Conservation (phyloP, 73 alveolate species). For the Tetrahymena borealis region DNA sequence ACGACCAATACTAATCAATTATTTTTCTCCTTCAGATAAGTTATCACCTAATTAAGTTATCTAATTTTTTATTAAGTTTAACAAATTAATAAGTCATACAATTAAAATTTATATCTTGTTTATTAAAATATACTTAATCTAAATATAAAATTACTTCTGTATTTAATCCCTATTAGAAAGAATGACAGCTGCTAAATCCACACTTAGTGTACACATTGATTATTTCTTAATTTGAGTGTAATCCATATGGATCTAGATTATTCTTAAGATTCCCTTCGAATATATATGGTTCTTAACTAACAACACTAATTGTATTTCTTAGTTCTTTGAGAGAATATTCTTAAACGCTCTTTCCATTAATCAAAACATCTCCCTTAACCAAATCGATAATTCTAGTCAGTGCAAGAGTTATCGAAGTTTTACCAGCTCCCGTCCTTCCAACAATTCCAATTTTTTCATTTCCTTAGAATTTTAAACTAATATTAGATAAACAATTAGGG, state of each 20-base stretch:
- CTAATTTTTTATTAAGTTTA: neutral
- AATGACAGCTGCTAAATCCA: neutral
- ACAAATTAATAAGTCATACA: neutral
- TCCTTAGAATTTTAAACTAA: neutral
- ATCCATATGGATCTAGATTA: slow-evolving; percentile 77
- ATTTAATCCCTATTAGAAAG: neutral
- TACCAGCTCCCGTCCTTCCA: slow-evolving; percentile 94
- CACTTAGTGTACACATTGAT: neutral
- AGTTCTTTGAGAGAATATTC: slow-evolving; percentile 52
- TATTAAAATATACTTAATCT: neutral
- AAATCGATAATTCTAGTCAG: slow-evolving; percentile 73
- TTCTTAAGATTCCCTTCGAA: slow-evolving; percentile 69
- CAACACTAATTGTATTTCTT: slow-evolving; percentile 62
- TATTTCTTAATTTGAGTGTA: neutral
- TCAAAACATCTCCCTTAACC: slow-evolving; percentile 54
- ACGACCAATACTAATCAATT: slow-evolving; percentile 48
- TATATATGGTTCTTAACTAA: slow-evolving; percentile 79
- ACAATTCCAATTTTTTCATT: slow-evolving; percentile 67
- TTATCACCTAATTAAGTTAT: slow-evolving; percentile 18
- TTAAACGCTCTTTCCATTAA: slow-evolving; percentile 72
- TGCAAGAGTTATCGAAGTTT: slow-evolving; percentile 74
- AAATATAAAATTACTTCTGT: neutral
- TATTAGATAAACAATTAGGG: neutral
- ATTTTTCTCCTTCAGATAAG: slow-evolving; percentile 47
- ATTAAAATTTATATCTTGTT: neutral